Conservation (phyloP, 176 grass and related monocot species). For the Eleusine coracana region DNA sequence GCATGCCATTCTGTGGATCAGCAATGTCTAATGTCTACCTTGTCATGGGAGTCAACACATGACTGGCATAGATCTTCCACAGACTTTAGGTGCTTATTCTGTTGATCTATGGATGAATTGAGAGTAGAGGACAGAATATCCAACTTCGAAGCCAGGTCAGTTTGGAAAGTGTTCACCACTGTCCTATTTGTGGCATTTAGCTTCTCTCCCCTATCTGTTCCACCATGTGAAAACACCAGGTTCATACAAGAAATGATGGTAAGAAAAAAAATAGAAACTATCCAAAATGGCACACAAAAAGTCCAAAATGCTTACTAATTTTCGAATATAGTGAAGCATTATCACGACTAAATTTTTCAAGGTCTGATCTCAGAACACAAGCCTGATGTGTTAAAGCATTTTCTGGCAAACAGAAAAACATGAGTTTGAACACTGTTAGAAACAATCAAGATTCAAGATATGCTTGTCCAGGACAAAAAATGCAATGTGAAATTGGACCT, state of each 20-base stretch:
- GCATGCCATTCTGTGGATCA: not conserved
- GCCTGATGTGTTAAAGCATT: constrained; percentile 92
- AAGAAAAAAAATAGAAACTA: constrained; percentile 2
- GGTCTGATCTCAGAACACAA: constrained; percentile 77
- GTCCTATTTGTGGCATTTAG: constrained; percentile 74
- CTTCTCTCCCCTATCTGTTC: constrained; percentile 79
- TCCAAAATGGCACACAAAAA: constrained; percentile 3
- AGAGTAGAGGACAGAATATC: constrained; percentile 76
- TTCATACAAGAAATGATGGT: constrained; percentile 7
- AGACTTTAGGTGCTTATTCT: constrained; percentile 77
- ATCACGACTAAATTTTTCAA: constrained; percentile 88
- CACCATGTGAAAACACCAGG: constrained; percentile 17
- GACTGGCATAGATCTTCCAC: constrained; percentile 81
- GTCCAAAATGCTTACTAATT: constrained; percentile 60
- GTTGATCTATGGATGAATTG: constrained; percentile 63
- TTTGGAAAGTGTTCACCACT: constrained; percentile 77
- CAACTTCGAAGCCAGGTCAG: constrained; percentile 71
- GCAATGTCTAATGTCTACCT: constrained; percentile 54
- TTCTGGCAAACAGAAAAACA: constrained; percentile 58
- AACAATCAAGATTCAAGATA: not conserved
- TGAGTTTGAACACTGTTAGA: constrained; percentile 25
- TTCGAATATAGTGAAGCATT: constrained; percentile 85
- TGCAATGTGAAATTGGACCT: constrained; percentile 42
- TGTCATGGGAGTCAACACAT: constrained; percentile 88
- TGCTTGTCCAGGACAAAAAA: not conserved